A percentile compares a stretch with the other conserved stretches of the same genome.
These are phyloP conservation scores for Macadamia integrifolia DNA, from an alignment of 164 flowering plant species.

Conservation along the genomic window DNA sequence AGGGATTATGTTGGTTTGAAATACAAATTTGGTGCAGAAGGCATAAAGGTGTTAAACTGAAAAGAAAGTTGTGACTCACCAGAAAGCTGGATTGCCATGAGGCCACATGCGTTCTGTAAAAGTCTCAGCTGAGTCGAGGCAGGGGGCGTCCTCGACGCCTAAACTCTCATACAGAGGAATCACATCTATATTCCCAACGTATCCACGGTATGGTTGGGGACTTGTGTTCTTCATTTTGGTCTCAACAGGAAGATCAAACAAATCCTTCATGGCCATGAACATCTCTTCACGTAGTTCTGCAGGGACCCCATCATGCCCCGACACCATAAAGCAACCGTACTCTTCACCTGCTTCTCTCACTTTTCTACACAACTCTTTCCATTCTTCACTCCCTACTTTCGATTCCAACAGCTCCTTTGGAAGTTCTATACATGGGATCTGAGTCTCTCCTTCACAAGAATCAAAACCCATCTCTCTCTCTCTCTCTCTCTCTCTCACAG, in stretches of 20 bases:
- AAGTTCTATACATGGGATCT: slow-evolving; percentile 24
- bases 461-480: neutral
- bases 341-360: slow-evolving; percentile 41
- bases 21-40: no score
- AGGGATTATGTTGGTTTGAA: no score
- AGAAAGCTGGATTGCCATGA: slow-evolving; percentile 39
- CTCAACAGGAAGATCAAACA: slow-evolving; percentile 55
- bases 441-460: neutral
- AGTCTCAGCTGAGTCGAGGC: slow-evolving; percentile 12
- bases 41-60: no score
- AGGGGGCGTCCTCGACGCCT: slow-evolving; percentile 37
- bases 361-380: slow-evolving; percentile 17
- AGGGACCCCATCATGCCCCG: slow-evolving; percentile 16
- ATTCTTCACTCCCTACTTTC: slow-evolving; percentile 13
- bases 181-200: slow-evolving; percentile 23
- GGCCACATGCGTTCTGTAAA: slow-evolving; percentile 63
- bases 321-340: slow-evolving; percentile 39
- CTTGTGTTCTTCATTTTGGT: slow-evolving; percentile 35
- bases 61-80: slow-evolving; percentile 18
- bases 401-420: neutral
- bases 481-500: slow-evolving; percentile 9
- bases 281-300: slow-evolving; percentile 21
- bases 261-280: slow-evolving; percentile 23
- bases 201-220: slow-evolving; percentile 38
- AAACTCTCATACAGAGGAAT: slow-evolving; percentile 45